Percentiles rank a stretch among this genome's conserved stretches.
Conservation (phyloP, 768 basidiomycete species). For the Serendipita sp. region DNA sequence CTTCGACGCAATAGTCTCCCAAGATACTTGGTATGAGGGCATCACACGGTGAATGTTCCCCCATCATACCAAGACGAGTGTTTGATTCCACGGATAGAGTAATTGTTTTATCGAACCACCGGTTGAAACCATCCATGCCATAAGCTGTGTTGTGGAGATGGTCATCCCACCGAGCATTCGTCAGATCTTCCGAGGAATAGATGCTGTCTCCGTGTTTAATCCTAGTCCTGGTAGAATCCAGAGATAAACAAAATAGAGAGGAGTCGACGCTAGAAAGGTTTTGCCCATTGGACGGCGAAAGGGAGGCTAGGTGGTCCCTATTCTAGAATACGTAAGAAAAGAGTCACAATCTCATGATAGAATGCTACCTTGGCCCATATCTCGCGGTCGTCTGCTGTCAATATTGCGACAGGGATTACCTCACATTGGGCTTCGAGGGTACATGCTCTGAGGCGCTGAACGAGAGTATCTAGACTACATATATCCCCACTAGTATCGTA, state of each 20-base stretch:
- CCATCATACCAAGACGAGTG: constrained; percentile 68
- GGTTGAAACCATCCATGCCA: constrained; percentile 49
- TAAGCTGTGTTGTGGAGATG: constrained; percentile 63
- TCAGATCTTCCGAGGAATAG: background rate
- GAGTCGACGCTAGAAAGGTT: constrained; percentile 48
- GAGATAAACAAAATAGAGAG: constrained; percentile 63
- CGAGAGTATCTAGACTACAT: constrained; percentile 26
- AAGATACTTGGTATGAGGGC: constrained; percentile 80
- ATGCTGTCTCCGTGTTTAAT: background rate
- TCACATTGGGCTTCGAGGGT: constrained; percentile 43
- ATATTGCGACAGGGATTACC: constrained; percentile 45
- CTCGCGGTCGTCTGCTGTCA: constrained; percentile 71
- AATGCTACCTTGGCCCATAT: constrained; percentile 55
- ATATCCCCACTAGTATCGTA: constrained; percentile 27
- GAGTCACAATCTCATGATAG: background rate
- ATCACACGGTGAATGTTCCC: constrained; percentile 83
- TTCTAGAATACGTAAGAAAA: constrained; percentile 32
- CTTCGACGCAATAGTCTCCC: constrained; percentile 62
- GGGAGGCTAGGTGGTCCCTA: constrained; percentile 43
- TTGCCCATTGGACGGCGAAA: constrained; percentile 48
- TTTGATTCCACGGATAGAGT: constrained; percentile 73
- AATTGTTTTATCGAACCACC: constrained; percentile 83
- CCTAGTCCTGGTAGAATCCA: constrained; percentile 31
- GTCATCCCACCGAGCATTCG: constrained; percentile 24
- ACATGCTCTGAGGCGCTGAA: constrained; percentile 27